These are phyloP conservation scores for Cyberlindnera amylophila DNA, from an alignment of 805 yeast species.

Conservation along the genomic window DNA sequence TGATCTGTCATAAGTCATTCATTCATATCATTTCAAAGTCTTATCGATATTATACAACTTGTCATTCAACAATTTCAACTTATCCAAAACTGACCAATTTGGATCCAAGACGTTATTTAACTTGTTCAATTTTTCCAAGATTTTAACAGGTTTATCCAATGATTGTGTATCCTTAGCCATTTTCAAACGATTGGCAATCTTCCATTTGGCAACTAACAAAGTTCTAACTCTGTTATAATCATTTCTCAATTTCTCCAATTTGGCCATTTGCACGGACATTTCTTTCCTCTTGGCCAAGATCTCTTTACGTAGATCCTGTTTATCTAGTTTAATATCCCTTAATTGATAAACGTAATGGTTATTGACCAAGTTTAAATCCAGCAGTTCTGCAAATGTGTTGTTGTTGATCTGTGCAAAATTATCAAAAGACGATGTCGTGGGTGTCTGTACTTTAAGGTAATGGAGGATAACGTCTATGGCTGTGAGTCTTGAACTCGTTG, in stretches of 20 bases:
- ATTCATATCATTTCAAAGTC: slow-evolving; percentile 1
- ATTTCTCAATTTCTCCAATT: slow-evolving; percentile 24
- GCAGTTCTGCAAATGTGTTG: slow-evolving; percentile 29
- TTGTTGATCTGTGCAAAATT: slow-evolving; percentile 25
- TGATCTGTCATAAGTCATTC: background rate
- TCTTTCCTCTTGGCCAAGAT: slow-evolving; percentile 30
- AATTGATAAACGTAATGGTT: slow-evolving; percentile 31
- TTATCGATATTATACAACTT: slow-evolving; percentile 9
- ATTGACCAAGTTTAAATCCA: slow-evolving; percentile 35
- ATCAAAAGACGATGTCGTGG: slow-evolving; percentile 6
- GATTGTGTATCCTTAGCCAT: background rate
- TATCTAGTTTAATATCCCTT: slow-evolving; percentile 26
- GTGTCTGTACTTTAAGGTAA: slow-evolving; percentile 8
- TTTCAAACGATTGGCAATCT: slow-evolving; percentile 13
- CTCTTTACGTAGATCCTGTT: slow-evolving; percentile 28
- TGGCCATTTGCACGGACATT: slow-evolving; percentile 24
- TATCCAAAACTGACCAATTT: slow-evolving; percentile 21
- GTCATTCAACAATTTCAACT: slow-evolving; percentile 12
- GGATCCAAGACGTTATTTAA: slow-evolving; percentile 30
- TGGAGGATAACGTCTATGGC: slow-evolving; percentile 20
- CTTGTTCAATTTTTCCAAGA: slow-evolving; percentile 25
- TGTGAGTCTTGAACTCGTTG: slow-evolving; percentile 18
- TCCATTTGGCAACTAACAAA: slow-evolving; percentile 18
- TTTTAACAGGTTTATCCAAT: slow-evolving; percentile 1
- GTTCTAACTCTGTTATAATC: slow-evolving; percentile 24